Evolutionary conservation across 140 eudicot genomes (phyloP), one percentile per base, ranked within the genome.

Genomic region (Cichorium intybus): DNA sequence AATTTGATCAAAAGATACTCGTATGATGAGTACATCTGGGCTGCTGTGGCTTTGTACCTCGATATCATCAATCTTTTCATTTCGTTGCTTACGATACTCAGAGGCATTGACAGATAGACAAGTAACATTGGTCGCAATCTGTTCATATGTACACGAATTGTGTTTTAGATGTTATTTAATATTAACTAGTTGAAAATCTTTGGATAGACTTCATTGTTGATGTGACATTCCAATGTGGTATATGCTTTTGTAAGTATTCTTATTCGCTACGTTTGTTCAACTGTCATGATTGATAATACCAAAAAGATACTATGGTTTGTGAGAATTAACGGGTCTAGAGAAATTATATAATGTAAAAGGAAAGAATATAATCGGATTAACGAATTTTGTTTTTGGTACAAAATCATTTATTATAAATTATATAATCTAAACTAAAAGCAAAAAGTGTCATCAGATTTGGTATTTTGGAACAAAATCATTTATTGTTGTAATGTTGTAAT

Each of bases 1-100:
- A 85, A 92, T 57, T 70, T 92, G 72, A 92, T 92, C 73, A 92
- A 92, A 67, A 76, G 98, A n/a, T 83, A 88, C 75, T 26, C 83
- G 0, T 92, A 92, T 17, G 98, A 92, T 1, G 86, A 92, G 51
- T 88, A 85, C 89, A 88, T 92, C 10, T 92, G 96, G 96, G 98
- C 98, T 18, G 87, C 98, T 3, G 89, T 92, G 8, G 74, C 90
- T 1, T 78, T 92, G 24, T 92, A 88, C 62, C 71, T 92, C 22
- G 96, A 92, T 54, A 56, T 92, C 69, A 72, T 92, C 77, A 88
- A 88, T 71, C 95, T 92, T 73, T 92, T 92, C 82, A 49, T 75
- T 3, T 56, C 95, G 2, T 74, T 92, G 75, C 46, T 92, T 24
- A 81, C 77, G 7, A 52, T 88, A 46, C 80, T 87, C 74, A 88